Evolutionary conservation across 1,284 basidiomycete genomes (phyloP), one percentile per base, ranked within the genome.

Genomic region (Naganishia cerealis): DNA sequence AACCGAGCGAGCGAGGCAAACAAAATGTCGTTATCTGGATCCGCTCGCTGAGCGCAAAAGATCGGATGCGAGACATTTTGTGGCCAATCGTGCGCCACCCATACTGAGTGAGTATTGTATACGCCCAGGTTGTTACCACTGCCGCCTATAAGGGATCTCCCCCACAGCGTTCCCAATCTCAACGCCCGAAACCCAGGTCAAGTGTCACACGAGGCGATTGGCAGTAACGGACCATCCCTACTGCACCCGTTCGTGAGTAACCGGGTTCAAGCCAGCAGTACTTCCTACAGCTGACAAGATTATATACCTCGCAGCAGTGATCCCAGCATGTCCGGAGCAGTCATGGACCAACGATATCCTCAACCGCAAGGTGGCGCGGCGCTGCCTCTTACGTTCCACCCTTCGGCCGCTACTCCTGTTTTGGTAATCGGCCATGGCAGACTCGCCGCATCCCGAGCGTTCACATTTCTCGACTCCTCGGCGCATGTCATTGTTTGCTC

Each of bases 391-490:
- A 89, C 91, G 0, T 92, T 94, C 80, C 85, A 84, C 67, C 82
- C 82, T 15, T 61, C 68, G 39, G 75, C 79, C 55, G 84, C 84
- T 65, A 82, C 81, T 0, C 57, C 62, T 15, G 84, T 87, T 21
- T 80, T 96, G 42, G 84, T 97, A 55, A 75, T 95, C 42, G 93
- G 94, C 1, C 86, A 88, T 2, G 87, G 88, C 40, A 75, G 85
- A 15, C 85, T 96, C 0, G 92, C 92, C 0, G 91, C 92, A 0
- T 86, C 86, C 29, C 86, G 94, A 46, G 88, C 90, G 6, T 90
- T 90, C 74, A 83, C 89, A 2, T 88, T 91, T 4, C 84, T 95
- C 52, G 92, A 95, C 77, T 90, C 93, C 0, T 89, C 89, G 67
- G 88, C 90, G 1, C 75, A 77, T 13, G 92, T 95, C 38, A 79